These are phyloP conservation scores for Oryza glumipatula DNA, from an alignment of 176 grass and related monocot species.

Conservation along the genomic window DNA sequence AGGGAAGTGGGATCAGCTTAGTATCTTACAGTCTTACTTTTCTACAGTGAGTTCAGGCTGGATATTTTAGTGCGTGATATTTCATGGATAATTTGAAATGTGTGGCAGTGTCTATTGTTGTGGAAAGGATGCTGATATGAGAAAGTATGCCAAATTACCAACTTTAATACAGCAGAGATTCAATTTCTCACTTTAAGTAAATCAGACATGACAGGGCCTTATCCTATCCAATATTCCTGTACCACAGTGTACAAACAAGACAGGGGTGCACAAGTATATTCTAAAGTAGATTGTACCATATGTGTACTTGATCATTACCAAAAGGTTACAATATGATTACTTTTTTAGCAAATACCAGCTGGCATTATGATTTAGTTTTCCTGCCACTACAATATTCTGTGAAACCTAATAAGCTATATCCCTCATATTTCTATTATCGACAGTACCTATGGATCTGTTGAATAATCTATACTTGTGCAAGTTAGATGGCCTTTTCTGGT, in stretches of 20 bases:
- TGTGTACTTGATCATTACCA: conserved; percentile 35
- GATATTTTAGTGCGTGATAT: conserved; percentile 11
- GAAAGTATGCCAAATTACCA: conserved; percentile 12
- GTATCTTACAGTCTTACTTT: conserved; percentile 4
- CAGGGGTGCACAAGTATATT: conserved; percentile 43
- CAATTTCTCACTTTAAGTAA: conserved; percentile 10
- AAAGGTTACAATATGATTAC: conserved; percentile 25
- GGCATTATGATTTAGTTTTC: not conserved
- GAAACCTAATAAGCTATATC: conserved; percentile 17
- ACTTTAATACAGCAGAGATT: conserved; percentile 12
- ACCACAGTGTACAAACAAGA: conserved; percentile 35
- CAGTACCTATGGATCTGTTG: not conserved
- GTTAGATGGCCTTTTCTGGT: conserved; percentile 16
- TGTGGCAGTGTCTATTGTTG: not conserved
- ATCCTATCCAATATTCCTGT: conserved; percentile 35
- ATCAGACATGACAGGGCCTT: not conserved
- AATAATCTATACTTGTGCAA: conserved; percentile 19
- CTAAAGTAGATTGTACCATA: conserved; percentile 37
- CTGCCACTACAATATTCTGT: conserved; percentile 25
- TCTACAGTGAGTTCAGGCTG: not conserved
- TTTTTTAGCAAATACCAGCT: conserved; percentile 27
- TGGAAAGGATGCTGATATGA: conserved; percentile 32
- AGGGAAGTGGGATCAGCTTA: not conserved
- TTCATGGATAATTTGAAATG: not conserved
- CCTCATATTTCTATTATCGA: conserved; percentile 4